A percentile compares a stretch with the other conserved stretches of the same genome.
phyloP scores from a whole-genome alignment of 2,329 filamentous ascomycete genomes.

The Trichoderma sp. region DNA sequence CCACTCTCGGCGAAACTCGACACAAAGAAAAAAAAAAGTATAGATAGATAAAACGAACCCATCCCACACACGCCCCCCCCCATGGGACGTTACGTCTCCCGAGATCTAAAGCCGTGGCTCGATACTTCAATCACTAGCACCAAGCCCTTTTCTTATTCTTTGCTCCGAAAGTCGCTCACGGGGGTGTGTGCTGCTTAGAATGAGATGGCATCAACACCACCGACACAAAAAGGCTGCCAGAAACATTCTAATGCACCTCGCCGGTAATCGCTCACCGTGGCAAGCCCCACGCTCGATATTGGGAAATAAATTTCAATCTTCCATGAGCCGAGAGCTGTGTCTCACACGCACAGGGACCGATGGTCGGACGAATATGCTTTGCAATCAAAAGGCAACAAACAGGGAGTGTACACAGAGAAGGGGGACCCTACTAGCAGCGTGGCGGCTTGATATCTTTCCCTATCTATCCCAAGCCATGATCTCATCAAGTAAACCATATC shows the following conservation, averaged over 20 bases:
- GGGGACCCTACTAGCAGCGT: background rate
- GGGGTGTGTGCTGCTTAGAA: background rate
- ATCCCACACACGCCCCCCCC: background rate
- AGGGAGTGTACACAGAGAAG: background rate
- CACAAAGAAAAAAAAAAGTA: background rate
- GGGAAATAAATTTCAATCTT: background rate
- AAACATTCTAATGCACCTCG: background rate
- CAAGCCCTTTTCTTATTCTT: background rate
- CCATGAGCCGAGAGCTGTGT: background rate
- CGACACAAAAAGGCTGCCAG: background rate
- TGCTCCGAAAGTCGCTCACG: conserved; percentile 21
- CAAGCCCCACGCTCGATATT: conserved; percentile 1
- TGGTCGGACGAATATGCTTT: background rate
- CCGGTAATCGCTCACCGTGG: background rate
- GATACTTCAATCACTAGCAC: background rate
- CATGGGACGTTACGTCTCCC: conserved; percentile 12
- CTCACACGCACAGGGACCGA: background rate
- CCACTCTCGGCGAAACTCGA: conserved; percentile 12
- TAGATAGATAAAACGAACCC: background rate
- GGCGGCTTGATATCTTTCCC: background rate
- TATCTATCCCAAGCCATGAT: background rate
- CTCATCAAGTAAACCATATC: conserved; percentile 17
- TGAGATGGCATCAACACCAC: background rate
- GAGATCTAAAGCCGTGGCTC: background rate
- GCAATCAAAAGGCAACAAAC: background rate